phyloP scores from a whole-genome alignment of 495 filamentous ascomycete genomes.

The Hypomontagnella submonticulosa region DNA sequence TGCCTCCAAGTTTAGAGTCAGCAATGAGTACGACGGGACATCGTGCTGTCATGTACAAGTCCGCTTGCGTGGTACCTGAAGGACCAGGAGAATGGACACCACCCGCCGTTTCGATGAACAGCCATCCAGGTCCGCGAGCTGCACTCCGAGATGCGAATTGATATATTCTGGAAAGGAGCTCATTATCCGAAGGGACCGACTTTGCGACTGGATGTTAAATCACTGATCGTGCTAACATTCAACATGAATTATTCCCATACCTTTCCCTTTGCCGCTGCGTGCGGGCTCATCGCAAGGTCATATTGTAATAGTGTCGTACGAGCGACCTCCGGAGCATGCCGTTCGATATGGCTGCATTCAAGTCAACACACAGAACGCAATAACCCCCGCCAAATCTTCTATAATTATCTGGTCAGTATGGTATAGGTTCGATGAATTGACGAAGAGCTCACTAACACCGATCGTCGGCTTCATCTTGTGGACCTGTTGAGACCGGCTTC shows the following conservation, averaged over 20 bases:
- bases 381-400: conserved; percentile 3
- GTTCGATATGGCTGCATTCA: conserved; percentile 64
- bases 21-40: conserved; percentile 78
- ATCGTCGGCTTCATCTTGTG: conserved; percentile 73
- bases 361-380: conserved; percentile 20
- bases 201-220: conserved; percentile 18
- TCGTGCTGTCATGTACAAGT: conserved; percentile 75
- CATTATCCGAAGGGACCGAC: conserved; percentile 60
- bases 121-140: conserved; percentile 53
- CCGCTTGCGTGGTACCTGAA: conserved; percentile 77
- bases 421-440: background rate
- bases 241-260: conserved; percentile 34
- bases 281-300: conserved; percentile 75
- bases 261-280: conserved; percentile 67
- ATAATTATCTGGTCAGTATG: conserved; percentile 20
- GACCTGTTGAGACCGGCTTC: conserved; percentile 81
- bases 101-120: conserved; percentile 80
- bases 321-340: conserved; percentile 60
- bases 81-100: conserved; percentile 79
- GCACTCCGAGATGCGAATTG: conserved; percentile 55
- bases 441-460: conserved; percentile 53
- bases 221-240: background rate
- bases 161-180: conserved; percentile 60
- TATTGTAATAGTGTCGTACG: conserved; percentile 73
- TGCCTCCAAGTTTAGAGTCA: conserved; percentile 77